Percentiles rank a stretch among this genome's conserved stretches.
Conservation (phyloP, 108 stramenopile genomes). For the Mayamaea pseudoterrestris region DNA sequence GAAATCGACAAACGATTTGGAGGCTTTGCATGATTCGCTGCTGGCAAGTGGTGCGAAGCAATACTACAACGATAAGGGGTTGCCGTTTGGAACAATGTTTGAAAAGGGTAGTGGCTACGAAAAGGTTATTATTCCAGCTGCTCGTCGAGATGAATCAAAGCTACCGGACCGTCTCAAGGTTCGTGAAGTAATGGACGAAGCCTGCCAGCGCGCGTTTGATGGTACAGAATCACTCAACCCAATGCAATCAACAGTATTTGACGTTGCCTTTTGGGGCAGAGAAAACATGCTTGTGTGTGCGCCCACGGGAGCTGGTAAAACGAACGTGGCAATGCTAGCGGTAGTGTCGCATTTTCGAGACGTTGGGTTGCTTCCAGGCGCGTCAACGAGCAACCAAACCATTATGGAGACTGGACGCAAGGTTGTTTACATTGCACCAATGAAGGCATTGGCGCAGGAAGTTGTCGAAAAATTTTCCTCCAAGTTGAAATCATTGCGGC, state of each 20-base stretch:
- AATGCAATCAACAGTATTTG: constrained; percentile 89
- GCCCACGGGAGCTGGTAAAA: constrained; percentile 53
- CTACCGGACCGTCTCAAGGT: constrained; percentile 40
- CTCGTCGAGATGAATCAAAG: constrained; percentile 31
- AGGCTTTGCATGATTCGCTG: constrained; percentile 38
- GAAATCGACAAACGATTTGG: constrained; percentile 24
- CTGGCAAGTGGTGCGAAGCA: constrained; percentile 54
- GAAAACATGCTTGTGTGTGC: constrained; percentile 94
- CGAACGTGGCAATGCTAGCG: constrained; percentile 93
- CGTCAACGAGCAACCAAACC: constrained; percentile 4
- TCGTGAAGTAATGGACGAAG: constrained; percentile 38
- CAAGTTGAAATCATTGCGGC: constrained; percentile 72
- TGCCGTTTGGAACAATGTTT: constrained; percentile 53
- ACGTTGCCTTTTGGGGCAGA: constrained; percentile 71
- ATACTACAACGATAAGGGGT: constrained; percentile 31
- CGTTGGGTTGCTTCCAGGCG: constrained; percentile 47
- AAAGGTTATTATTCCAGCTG: constrained; percentile 73
- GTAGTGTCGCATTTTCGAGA: constrained; percentile 78
- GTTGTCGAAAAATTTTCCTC: constrained; percentile 94
- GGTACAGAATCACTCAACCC: constrained; percentile 83
- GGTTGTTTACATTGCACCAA: constrained; percentile 97
- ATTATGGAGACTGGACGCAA: constrained; percentile 47
- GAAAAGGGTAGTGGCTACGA: constrained; percentile 56
- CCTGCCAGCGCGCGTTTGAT: constrained; percentile 43
- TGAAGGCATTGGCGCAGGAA: constrained; percentile 99